Percentiles rank a stretch among this genome's conserved stretches.
Conservation (phyloP, 345 rosid species). For the Rhizophora mangle region DNA sequence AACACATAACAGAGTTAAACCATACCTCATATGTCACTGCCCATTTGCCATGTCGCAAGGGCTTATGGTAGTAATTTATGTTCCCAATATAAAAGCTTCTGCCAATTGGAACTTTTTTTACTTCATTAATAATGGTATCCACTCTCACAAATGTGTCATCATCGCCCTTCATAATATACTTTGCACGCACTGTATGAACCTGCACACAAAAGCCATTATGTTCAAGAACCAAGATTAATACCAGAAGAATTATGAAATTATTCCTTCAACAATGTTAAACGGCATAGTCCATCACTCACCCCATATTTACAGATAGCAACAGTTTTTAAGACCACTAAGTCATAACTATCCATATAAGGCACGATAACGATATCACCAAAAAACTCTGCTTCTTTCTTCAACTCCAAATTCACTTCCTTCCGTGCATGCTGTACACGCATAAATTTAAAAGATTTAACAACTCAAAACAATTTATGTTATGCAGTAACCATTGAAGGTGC, state of each 20-base stretch:
- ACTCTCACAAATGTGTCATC: slow-evolving; percentile 90
- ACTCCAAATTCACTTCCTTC: slow-evolving; percentile 81
- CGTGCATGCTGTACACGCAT: slow-evolving; percentile 58
- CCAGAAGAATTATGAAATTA: background rate
- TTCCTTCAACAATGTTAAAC: background rate
- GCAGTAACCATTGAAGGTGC: background rate
- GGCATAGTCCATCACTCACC: slow-evolving; percentile 43
- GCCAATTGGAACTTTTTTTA: slow-evolving; percentile 50
- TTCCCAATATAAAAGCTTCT: slow-evolving; percentile 80
- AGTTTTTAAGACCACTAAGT: slow-evolving; percentile 90
- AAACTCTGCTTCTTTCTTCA: slow-evolving; percentile 94
- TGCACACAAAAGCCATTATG: slow-evolving; percentile 27
- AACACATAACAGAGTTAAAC: background rate
- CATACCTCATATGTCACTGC: slow-evolving; percentile 93
- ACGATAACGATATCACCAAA: slow-evolving; percentile 85
- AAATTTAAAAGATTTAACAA: slow-evolving; percentile 11
- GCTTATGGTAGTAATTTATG: slow-evolving; percentile 82
- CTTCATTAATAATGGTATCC: slow-evolving; percentile 65
- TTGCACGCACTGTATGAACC: slow-evolving; percentile 58
- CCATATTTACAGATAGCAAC: slow-evolving; percentile 96
- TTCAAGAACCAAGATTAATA: background rate
- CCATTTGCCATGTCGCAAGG: slow-evolving; percentile 93
- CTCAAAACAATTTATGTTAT: slow-evolving; percentile 1
- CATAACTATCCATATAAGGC: slow-evolving; percentile 94
- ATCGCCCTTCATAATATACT: slow-evolving; percentile 86